Evolutionary conservation across 352 stramenopile genomes (phyloP), one percentile per base, ranked within the genome.

Genomic region (Pythium brachiatum): DNA sequence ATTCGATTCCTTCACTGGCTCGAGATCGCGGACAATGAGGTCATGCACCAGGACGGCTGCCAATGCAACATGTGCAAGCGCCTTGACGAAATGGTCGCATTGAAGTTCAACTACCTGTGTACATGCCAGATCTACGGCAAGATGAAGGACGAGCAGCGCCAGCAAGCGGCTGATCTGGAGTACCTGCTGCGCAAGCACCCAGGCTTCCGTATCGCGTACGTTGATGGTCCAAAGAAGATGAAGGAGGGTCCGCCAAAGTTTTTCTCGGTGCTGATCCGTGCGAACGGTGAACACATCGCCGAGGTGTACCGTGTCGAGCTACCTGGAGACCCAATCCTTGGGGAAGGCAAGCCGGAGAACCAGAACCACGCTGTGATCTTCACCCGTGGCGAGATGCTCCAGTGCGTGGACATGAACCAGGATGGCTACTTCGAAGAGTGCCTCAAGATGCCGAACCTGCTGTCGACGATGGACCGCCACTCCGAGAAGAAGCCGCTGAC

Each of bases 381-480:
- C 62, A 89, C 86, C 36, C 82, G 83, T 43, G 86, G 86, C 41
- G 86, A 95, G 54, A 64, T 92, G 51, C 66, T 95, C 11, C 86
- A 95, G 72, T 91, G 81, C 79, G 90, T 95, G 29, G 86, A 95
- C 78, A 93, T 93, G 86, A 95, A 95, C 66, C 86, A 95, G 60
- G 86, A 95, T 47, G 79, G 75, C 0, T 93, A 93, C 68, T 70
- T 93, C 2, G 86, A 95, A 62, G 83, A 93, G 58, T 82, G 71
- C 8, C 34, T 93, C 43, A 91, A 91, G 70, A 86, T 93, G 78
- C 81, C 81, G 9, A 91, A 90, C 55, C 52, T 93, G 44, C 66
- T 93, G 21, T 87, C 83, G 4, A 92, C 83, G 15, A 90, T 91
- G 73, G 81, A 92, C 48, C 58, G 68, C 20, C 78, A 85, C 64